Percentiles rank a stretch among this genome's conserved stretches.
These are phyloP conservation scores for Colletotrichum camelliae DNA, from an alignment of 2,329 filamentous ascomycete genomes.

Conservation along the genomic window DNA sequence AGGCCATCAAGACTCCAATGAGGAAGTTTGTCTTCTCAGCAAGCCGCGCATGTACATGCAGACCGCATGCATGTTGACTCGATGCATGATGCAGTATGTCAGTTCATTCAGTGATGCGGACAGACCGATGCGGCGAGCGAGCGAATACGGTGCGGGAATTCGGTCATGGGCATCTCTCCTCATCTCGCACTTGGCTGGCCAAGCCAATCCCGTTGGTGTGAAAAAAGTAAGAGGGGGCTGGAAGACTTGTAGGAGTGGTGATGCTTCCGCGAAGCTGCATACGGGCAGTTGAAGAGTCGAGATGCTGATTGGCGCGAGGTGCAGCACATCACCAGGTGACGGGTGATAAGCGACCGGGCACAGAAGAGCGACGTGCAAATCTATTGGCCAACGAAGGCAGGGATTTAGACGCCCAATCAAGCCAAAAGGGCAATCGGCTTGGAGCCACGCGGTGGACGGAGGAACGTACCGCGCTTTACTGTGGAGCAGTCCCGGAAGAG, in stretches of 20 bases:
- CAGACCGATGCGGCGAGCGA: background rate
- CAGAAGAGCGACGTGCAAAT: background rate
- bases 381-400: slow-evolving; percentile 11
- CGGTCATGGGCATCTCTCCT: background rate
- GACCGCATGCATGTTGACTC: slow-evolving; percentile 18
- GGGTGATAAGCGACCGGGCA: slow-evolving; percentile 20
- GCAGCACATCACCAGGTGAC: slow-evolving; percentile 21
- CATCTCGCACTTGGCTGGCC: background rate
- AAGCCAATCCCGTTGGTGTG: background rate
- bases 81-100: slow-evolving; percentile 15
- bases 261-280: slow-evolving; percentile 17
- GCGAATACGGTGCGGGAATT: slow-evolving; percentile 11
- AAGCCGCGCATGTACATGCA: slow-evolving; percentile 10
- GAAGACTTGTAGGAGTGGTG: slow-evolving; percentile 12
- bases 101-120: slow-evolving; percentile 12
- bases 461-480: slow-evolving; percentile 3
- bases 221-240: background rate
- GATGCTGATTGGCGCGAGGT: slow-evolving; percentile 5
- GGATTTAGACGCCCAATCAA: slow-evolving; percentile 20
- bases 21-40: background rate
- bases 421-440: slow-evolving; percentile 1
- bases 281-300: background rate
- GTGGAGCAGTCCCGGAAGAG: background rate
- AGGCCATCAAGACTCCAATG: slow-evolving; percentile 9
- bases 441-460: background rate